A percentile compares a stretch with the other conserved stretches of the same genome.
Conservation (phyloP, 352 stramenopile species). For the Pythium dissimile region DNA sequence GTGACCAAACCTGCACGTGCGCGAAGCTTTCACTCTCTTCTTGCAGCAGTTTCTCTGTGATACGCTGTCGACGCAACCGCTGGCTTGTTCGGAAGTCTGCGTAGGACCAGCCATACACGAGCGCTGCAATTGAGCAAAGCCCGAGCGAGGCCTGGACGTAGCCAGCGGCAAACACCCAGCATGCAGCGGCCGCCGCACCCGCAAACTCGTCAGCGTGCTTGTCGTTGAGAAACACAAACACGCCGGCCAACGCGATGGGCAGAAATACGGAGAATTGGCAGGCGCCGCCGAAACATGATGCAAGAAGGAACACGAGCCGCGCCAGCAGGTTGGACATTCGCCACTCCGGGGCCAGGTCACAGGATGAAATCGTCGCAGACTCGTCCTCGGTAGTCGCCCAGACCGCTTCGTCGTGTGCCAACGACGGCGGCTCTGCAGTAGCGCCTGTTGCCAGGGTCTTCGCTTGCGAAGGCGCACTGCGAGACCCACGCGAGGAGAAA, state of each 20-base stretch:
- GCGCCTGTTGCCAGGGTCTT: neutral
- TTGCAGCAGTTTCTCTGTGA: conserved; percentile 22
- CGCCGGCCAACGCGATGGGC: conserved; percentile 45
- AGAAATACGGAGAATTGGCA: conserved; percentile 48
- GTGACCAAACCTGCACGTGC: conserved; percentile 23
- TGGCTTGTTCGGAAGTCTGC: conserved; percentile 40
- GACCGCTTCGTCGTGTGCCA: too few species aligned
- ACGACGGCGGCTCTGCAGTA: neutral
- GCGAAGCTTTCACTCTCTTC: conserved; percentile 33
- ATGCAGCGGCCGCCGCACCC: conserved; percentile 29
- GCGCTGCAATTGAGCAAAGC: conserved; percentile 27
- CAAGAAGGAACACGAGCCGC: conserved; percentile 29
- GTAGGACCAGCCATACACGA: conserved; percentile 58
- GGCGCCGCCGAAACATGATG: conserved; percentile 30
- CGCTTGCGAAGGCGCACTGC: conserved; percentile 1
- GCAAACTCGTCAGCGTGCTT: conserved; percentile 28
- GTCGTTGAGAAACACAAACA: conserved; percentile 31
- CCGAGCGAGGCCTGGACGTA: conserved; percentile 42
- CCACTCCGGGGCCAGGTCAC: conserved; percentile 2
- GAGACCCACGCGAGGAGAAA: conserved; percentile 9
- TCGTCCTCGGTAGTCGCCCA: too few species aligned
- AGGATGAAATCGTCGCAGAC: too few species aligned
- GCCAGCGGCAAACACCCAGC: conserved; percentile 34
- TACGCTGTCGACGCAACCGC: conserved; percentile 19
- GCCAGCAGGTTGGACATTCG: conserved; percentile 12